Conservation (phyloP, 306 rosid species). For the Vachellia collinsii region DNA sequence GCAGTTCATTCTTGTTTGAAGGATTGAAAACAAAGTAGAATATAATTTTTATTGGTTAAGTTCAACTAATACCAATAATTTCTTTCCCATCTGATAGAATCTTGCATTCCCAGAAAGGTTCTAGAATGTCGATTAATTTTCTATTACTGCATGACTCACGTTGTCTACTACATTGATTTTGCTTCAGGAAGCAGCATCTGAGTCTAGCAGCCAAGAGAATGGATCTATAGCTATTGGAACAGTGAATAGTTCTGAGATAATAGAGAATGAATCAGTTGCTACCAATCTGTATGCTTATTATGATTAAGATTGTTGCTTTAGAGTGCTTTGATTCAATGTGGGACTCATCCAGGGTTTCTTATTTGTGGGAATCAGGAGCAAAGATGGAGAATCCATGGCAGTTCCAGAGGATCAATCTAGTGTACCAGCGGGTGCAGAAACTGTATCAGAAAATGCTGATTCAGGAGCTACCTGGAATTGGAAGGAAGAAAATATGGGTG, state of each 20-base stretch:
- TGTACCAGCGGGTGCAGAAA: conserved; percentile 40
- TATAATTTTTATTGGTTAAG: too few species aligned
- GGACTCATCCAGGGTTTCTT: conserved; percentile 31
- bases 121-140: conserved; percentile 5
- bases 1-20: too few species aligned
- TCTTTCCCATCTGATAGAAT: too few species aligned
- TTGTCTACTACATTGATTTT: conserved; percentile 41
- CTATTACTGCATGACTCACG: conserved; percentile 22
- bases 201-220: conserved; percentile 61
- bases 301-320: conserved; percentile 17
- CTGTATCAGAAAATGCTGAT: conserved; percentile 43
- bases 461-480: conserved; percentile 50
- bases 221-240: conserved; percentile 49
- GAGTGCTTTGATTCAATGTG: conserved; percentile 22
- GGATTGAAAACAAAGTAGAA: too few species aligned
- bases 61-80: too few species aligned
- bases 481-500: conserved; percentile 75
- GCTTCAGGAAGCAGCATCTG: conserved; percentile 66
- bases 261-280: conserved; percentile 50
- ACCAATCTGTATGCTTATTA: conserved; percentile 52
- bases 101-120: background rate
- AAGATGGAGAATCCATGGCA: conserved; percentile 32
- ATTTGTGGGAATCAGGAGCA: conserved; percentile 53
- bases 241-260: conserved; percentile 40
- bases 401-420: conserved; percentile 45